Evolutionary conservation across 208 protist genomes (phyloP).

Genomic region (Baffinella frigidus): DNA sequence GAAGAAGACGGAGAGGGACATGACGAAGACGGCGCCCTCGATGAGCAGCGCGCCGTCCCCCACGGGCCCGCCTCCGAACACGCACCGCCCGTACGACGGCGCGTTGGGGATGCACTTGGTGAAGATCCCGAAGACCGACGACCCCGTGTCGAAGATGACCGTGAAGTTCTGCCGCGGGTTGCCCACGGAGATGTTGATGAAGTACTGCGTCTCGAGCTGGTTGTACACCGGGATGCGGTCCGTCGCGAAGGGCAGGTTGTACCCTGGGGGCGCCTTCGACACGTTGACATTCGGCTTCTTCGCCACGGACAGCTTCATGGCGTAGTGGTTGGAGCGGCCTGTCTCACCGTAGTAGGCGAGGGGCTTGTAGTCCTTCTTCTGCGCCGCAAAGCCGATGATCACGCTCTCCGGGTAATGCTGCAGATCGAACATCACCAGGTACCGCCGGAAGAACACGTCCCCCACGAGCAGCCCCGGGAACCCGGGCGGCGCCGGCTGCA

Average conservation of each 20-base stretch:
- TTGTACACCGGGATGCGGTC: conserved; percentile 63
- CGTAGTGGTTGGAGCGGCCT: too few species aligned
- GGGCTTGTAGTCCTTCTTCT: conserved; percentile 27
- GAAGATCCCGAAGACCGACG: conserved; percentile 59
- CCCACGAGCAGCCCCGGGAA: conserved; percentile 58
- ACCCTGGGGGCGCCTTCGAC: conserved; percentile 1
- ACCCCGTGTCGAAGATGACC: conserved; percentile 63
- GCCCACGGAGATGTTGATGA: conserved; percentile 60
- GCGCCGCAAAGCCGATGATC: conserved; percentile 51
- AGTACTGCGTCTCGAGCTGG: conserved; percentile 62
- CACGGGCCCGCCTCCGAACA: conserved; percentile 27
- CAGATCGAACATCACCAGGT: conserved; percentile 63
- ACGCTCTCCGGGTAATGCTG: conserved; percentile 34
- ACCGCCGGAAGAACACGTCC: conserved; percentile 62
- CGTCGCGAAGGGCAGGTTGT: neutral
- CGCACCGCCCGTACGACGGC: conserved; percentile 37
- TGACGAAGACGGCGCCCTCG: conserved; percentile 37
- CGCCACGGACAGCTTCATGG: neutral
- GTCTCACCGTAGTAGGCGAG: conserved; percentile 38
- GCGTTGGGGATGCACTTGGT: conserved; percentile 60
- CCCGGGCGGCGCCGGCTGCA: conserved; percentile 39
- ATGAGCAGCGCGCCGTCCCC: conserved; percentile 25
- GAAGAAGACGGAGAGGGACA: neutral
- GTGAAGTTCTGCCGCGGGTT: conserved; percentile 57
- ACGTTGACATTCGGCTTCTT: conserved; percentile 31